Evolutionary conservation across 2,329 filamentous ascomycete genomes (phyloP).

Genomic region (Neonectria hederae): DNA sequence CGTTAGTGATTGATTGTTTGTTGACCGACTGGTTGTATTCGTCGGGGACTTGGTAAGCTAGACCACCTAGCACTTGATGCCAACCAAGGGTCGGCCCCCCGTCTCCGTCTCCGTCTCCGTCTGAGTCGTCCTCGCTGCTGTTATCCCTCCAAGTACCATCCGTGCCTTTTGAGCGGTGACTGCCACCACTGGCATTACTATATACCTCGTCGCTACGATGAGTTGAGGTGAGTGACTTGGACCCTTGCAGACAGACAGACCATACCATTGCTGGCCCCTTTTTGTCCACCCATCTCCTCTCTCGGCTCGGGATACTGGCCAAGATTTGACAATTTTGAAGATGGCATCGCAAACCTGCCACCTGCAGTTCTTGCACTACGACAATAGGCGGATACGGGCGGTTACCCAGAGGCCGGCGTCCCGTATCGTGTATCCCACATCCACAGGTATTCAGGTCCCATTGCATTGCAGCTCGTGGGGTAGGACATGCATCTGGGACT

Average conservation of each 20-base stretch:
- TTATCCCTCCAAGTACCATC: slow-evolving; percentile 2
- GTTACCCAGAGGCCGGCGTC: slow-evolving; percentile 7
- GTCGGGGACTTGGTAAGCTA: neutral
- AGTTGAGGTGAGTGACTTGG: slow-evolving; percentile 21
- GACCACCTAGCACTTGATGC: neutral
- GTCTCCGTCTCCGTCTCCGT: slow-evolving; percentile 1
- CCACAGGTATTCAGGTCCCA: neutral
- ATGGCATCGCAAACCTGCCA: slow-evolving; percentile 1
- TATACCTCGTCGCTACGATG: slow-evolving; percentile 16
- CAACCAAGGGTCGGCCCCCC: slow-evolving; percentile 9
- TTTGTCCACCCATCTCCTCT: slow-evolving; percentile 33
- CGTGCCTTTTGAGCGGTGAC: neutral
- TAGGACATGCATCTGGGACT: slow-evolving; percentile 3
- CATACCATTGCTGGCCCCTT: slow-evolving; percentile 31
- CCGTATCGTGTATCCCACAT: neutral
- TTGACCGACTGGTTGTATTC: neutral
- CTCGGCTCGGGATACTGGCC: slow-evolving; percentile 10
- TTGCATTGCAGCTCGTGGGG: neutral
- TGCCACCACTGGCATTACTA: neutral
- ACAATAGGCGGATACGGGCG: slow-evolving; percentile 21
- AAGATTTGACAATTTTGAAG: slow-evolving; percentile 19
- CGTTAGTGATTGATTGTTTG: slow-evolving; percentile 2
- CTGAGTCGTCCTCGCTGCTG: slow-evolving; percentile 12
- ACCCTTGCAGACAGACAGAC: slow-evolving; percentile 34
- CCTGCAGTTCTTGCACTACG: slow-evolving; percentile 8